Evolutionary conservation across 306 rosid genomes (phyloP), one percentile per base, ranked within the genome.

Genomic region (Gastrolobium villosum): DNA sequence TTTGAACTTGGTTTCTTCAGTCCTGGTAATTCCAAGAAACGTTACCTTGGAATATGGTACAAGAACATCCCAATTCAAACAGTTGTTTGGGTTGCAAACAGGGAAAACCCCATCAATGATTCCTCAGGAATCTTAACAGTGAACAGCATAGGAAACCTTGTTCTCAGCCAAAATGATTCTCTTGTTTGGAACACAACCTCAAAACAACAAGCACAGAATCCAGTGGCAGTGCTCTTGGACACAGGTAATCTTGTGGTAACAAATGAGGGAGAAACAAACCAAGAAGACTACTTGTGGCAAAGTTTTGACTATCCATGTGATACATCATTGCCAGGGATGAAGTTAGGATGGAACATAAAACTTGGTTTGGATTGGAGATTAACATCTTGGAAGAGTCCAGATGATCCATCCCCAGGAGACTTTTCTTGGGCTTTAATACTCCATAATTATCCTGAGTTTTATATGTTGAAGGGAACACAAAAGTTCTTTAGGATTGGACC

Each of bases 1-100:
- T 88, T 88, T 46, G 82, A 71, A 14, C 74, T 87, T 72, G 93
- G 90, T 31, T 87, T 89, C 86, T 87, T 87, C 53, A 72, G 55
- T 11, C 88, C 83, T 2, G 84, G 72, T 8, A 72, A n/a, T 9
- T 85, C 91, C 5, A 20, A 7, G 1, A 57, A 63, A 20, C 65
- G 65, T 34, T 88, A 85, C 77, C 54, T 88, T 35, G 91, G 91
- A 20, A 20, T 20, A 20, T 20, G 26, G 26, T 20, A 20, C 26
- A 20, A 20, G 26, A 20, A 20, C 26, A 20, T 20, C 26, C 26
- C 26, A 20, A 20, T 20, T 20, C 26, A 20, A 20, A 20, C 26
- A 20, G 26, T 20, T 20, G 26, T 20, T 20, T 20, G 26, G 26
- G 26, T 20, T 20, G 26, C 26, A 20, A 20, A 20, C 26, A 20